Base-by-base conservation (phyloP, 2,329 filamentous ascomycete species). In the Pleurostoma richardsiae region DNA sequence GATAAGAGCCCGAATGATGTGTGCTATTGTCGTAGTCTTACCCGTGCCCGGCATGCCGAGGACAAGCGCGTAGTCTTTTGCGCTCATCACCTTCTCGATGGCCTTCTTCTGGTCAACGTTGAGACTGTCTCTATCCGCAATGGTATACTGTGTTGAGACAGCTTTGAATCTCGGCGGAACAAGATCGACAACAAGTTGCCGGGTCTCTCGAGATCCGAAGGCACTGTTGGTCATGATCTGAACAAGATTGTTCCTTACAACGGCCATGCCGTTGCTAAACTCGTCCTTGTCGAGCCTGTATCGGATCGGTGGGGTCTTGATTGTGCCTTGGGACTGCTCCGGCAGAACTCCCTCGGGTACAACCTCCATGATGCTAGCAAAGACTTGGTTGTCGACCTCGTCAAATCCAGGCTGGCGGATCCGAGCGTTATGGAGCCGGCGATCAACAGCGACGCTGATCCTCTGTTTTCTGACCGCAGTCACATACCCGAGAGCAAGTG, bases 1-100 rank as follows among this genome's bases (percentile, higher is more conserved):
- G 4, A 94, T 86, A 30, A 99, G 74, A 1, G 92, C 89, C 40
- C 89, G 85, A 58, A 99, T 97, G 56, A 99, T 96, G 62, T 97
- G 91, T 4, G 92, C 90, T 59, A 99, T 97, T 0, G 94, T 99
- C 0, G 94, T 99, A 3, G 94, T 99, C 67, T 99, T 99, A 48
- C 94, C 94, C 0, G 94, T 99, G 6, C 94, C 94, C 2, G 94
- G 94, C 94, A 99, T 99, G 29, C 94, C 94, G 26, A 99, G 80
- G 10, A 99, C 91, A n/a, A 99, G 76, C 6, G 94, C 92, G 65
- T 97, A 99, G 68, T 99, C 91, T 55, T 88, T 81, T 3, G 94
- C 92, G 58, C 86, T 90, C 86, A 99, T 95, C 38, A 99, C 92
- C 66, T 96, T 97, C 56, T 90, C 80, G 44, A 99, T 90, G 0